These are phyloP conservation scores for Colletotrichum sp. DNA, from an alignment of 2,329 filamentous ascomycete species.

Conservation along the genomic window DNA sequence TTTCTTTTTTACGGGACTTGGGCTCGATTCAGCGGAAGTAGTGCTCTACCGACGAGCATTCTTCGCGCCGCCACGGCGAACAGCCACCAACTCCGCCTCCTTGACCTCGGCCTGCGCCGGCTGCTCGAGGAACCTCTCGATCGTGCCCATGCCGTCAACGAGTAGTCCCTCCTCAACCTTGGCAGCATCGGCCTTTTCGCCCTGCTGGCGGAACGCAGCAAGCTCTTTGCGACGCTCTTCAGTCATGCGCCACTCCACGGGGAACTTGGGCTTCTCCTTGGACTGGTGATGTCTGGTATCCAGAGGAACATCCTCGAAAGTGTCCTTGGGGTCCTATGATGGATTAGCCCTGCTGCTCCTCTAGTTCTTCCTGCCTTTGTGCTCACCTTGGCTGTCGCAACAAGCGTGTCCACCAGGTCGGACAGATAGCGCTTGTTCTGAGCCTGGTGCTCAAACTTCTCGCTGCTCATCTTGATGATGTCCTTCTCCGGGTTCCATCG, in stretches of 20 bases:
- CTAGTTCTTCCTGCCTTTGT: background rate
- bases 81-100: slow-evolving; percentile 34
- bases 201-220: slow-evolving; percentile 60
- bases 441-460: slow-evolving; percentile 84
- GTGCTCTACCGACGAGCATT: background rate
- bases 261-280: slow-evolving; percentile 74
- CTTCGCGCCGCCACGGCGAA: slow-evolving; percentile 4
- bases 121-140: slow-evolving; percentile 43
- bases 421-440: slow-evolving; percentile 97
- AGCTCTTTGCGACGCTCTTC: slow-evolving; percentile 70
- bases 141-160: slow-evolving; percentile 61
- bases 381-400: slow-evolving; percentile 73
- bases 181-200: slow-evolving; percentile 55
- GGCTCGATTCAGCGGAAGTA: background rate
- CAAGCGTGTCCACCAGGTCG: slow-evolving; percentile 75
- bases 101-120: slow-evolving; percentile 30
- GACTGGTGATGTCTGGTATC: slow-evolving; percentile 85
- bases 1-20: background rate
- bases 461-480: slow-evolving; percentile 87
- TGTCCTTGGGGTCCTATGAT: slow-evolving; percentile 71
- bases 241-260: slow-evolving; percentile 82
- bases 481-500: slow-evolving; percentile 88
- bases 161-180: slow-evolving; percentile 58
- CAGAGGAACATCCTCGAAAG: slow-evolving; percentile 87
- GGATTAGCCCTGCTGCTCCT: background rate